These are phyloP conservation scores for Streptanthus diversifolius DNA, from an alignment of 345 rosid species.

Conservation along the genomic window DNA sequence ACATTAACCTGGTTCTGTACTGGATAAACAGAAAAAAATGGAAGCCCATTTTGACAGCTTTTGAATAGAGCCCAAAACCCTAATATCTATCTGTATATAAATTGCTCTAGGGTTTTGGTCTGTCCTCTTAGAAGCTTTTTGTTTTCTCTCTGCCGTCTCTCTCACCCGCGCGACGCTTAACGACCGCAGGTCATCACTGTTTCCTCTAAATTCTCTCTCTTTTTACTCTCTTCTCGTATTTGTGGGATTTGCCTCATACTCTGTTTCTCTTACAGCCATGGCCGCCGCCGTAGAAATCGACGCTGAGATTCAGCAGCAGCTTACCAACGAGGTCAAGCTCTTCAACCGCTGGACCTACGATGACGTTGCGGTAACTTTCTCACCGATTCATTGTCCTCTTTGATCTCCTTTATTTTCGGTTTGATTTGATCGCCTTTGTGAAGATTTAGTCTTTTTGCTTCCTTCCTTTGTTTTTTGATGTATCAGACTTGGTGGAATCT, in stretches of 20 bases:
- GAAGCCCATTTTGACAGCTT: slow-evolving; percentile 15
- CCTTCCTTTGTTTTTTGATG: background rate
- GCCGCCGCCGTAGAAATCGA: slow-evolving; percentile 27
- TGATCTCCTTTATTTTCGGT: background rate
- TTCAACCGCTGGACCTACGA: slow-evolving; percentile 79
- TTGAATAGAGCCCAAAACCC: slow-evolving; percentile 23
- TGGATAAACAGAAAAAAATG: slow-evolving; percentile 7
- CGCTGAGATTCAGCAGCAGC: slow-evolving; percentile 32
- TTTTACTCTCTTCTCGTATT: background rate
- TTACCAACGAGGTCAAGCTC: slow-evolving; percentile 59
- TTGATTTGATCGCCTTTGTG: background rate
- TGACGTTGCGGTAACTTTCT: slow-evolving; percentile 46
- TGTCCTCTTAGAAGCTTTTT: slow-evolving; percentile 8
- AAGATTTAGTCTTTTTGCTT: background rate
- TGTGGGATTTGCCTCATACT: background rate
- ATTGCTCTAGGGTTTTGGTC: slow-evolving; percentile 16
- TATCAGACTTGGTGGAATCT: background rate
- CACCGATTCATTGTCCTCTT: background rate
- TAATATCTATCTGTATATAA: slow-evolving; percentile 9
- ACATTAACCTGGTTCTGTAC: slow-evolving; percentile 2
- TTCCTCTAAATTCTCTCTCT: background rate
- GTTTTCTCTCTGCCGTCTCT: slow-evolving; percentile 8
- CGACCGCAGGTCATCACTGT: slow-evolving; percentile 16
- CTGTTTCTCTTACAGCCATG: slow-evolving; percentile 26
- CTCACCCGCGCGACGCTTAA: slow-evolving; percentile 27